phyloP scores from a whole-genome alignment of 768 basidiomycete species.

The Hygrocybe punicea region DNA sequence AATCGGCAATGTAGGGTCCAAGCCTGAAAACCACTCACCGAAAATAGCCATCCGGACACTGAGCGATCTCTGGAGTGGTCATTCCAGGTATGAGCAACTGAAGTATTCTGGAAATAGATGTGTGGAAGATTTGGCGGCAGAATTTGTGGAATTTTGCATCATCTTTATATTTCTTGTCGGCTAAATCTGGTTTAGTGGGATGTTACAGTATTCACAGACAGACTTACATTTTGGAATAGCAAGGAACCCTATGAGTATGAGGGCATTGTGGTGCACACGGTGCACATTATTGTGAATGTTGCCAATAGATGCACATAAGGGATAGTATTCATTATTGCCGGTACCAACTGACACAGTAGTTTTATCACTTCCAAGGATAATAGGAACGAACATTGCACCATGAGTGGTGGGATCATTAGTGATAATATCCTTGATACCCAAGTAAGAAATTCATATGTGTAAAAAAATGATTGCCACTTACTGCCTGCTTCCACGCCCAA shows the following conservation, averaged over 20 bases:
- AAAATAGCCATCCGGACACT: constrained; percentile 31
- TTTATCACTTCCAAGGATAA: constrained; percentile 41
- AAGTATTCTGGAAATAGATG: constrained; percentile 24
- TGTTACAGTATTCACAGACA: background rate
- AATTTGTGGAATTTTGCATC: constrained; percentile 25
- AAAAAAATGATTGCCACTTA: constrained; percentile 12
- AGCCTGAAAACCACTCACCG: constrained; percentile 28
- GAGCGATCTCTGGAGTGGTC: constrained; percentile 20
- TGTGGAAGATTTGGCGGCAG: constrained; percentile 29
- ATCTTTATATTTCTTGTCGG: constrained; percentile 7
- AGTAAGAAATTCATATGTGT: background rate
- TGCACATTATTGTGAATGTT: constrained; percentile 29
- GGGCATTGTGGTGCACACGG: constrained; percentile 29
- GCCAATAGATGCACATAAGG: constrained; percentile 31
- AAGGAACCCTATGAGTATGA: constrained; percentile 32
- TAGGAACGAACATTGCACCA: constrained; percentile 31
- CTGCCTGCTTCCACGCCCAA: constrained; percentile 36
- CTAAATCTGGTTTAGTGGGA: background rate
- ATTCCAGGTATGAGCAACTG: constrained; percentile 21
- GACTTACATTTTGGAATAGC: constrained; percentile 36
- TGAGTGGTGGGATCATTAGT: constrained; percentile 18
- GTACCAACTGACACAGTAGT: constrained; percentile 42
- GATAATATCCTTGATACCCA: constrained; percentile 25
- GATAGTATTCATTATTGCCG: constrained; percentile 39
- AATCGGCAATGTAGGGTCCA: constrained; percentile 39